Conservation (phyloP, 805 yeast genomes). For the Teunomyces tritomae region DNA sequence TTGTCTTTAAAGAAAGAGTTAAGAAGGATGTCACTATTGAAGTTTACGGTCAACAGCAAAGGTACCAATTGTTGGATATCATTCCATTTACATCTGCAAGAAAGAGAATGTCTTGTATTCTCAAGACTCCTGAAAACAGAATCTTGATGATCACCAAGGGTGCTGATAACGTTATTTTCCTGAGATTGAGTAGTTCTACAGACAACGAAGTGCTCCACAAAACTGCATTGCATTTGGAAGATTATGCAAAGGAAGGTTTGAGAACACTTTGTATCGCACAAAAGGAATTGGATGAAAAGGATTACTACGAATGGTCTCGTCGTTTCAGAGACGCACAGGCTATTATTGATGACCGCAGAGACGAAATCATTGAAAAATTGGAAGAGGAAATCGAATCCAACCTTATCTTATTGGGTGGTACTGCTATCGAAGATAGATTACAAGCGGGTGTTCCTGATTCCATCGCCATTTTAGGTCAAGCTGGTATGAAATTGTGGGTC, state of each 20-base stretch:
- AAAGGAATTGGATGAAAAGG: constrained; percentile 43
- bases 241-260: constrained; percentile 73
- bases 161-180: constrained; percentile 70
- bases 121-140: constrained; percentile 42
- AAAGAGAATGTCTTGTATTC: constrained; percentile 74
- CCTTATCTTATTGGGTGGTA: constrained; percentile 69
- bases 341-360: constrained; percentile 55
- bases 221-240: constrained; percentile 64
- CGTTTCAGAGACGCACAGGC: constrained; percentile 59
- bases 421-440: constrained; percentile 81
- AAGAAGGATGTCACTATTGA: constrained; percentile 46
- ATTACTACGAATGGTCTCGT: constrained; percentile 53
- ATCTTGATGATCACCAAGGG: constrained; percentile 62
- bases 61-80: constrained; percentile 51
- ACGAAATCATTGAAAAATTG: constrained; percentile 50
- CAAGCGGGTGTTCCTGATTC: constrained; percentile 88
- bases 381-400: constrained; percentile 65
- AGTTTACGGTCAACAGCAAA: constrained; percentile 43
- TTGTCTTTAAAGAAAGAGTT: constrained; percentile 54
- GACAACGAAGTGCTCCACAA: constrained; percentile 45
- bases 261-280: constrained; percentile 73
- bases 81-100: constrained; percentile 69
- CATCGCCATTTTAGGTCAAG: constrained; percentile 63
- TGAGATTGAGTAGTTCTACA: constrained; percentile 33
- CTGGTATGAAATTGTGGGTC: constrained; percentile 85